phyloP scores from a whole-genome alignment of 345 rosid species.

The Eucalyptus pumila region DNA sequence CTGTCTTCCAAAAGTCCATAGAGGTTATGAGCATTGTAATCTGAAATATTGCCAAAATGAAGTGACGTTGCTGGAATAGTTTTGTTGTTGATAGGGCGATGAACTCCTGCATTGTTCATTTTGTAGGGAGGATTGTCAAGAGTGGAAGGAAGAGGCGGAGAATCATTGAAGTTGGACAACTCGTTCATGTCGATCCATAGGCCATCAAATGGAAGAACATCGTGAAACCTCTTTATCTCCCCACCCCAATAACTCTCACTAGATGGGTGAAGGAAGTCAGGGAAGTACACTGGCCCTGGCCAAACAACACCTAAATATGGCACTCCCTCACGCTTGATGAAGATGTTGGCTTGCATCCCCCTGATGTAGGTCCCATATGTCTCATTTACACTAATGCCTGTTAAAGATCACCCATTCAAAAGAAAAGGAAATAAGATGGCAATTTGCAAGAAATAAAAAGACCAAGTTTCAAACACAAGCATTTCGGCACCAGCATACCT shows the following conservation, averaged over 20 bases:
- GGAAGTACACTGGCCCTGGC: conserved; percentile 63
- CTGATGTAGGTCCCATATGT: conserved; percentile 38
- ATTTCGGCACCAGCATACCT: conserved; percentile 11
- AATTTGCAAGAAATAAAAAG: no score
- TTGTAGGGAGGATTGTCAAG: conserved; percentile 61
- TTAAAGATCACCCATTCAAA: background rate
- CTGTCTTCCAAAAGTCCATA: conserved; percentile 52
- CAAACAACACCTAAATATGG: conserved; percentile 56
- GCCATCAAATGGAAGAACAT: conserved; percentile 48
- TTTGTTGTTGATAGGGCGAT: conserved; percentile 11
- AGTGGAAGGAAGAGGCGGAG: conserved; percentile 22
- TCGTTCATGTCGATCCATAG: conserved; percentile 84
- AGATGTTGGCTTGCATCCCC: conserved; percentile 50
- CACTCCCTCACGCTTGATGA: conserved; percentile 33
- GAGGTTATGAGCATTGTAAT: conserved; percentile 60
- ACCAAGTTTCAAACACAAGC: accelerated
- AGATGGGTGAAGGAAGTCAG: conserved; percentile 48
- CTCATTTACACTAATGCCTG: conserved; percentile 41
- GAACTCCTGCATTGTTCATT: conserved; percentile 36
- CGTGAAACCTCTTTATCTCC: conserved; percentile 42
- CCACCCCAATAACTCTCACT: conserved; percentile 30
- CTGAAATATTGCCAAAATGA: conserved; percentile 40
- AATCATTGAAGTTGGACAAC: conserved; percentile 43
- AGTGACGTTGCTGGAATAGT: conserved; percentile 45
- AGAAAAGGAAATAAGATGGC: background rate